Evolutionary conservation across 2,329 filamentous ascomycete species (phyloP), one percentile per base, ranked within the genome.

Genomic region (Sporothrix humicola): DNA sequence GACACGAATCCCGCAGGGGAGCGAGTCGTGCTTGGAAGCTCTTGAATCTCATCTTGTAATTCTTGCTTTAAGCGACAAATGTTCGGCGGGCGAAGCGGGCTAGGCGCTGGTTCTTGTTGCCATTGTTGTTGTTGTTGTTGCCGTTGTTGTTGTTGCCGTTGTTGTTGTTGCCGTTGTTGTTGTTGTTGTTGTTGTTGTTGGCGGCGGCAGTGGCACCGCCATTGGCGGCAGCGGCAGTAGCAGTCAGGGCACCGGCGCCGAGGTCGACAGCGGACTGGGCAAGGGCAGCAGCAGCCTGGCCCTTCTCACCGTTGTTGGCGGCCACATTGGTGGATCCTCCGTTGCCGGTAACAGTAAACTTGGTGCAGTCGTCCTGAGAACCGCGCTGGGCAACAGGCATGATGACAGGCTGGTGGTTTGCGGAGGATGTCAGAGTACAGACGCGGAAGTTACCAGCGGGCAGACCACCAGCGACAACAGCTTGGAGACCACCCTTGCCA

Each of bases 341-440:
- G 52, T 78, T 77, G 42, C 78, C 78, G 1, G 76, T 77, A 23
- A 84, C 83, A 3, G 80, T 81, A 74, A 85, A 84, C 76, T 83
- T 82, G 56, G 79, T 79, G 76, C 84, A 85, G 77, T 85, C 84
- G 74, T 85, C 83, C 76, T 85, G 84, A 50, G 83, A 78, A 71
- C 84, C 84, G 56, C 84, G 81, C 78, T 84, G 83, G 48, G 83
- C 83, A 44, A 85, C 81, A 9, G 82, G 82, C 82, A 84, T 84
- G 50, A 83, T 76, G 23, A 83, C 82, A n/a, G 82, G 82, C 74
- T 84, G 82, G 76, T 85, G 84, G 78, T 85, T 85, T 72, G 80
- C 79, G 20, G 83, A 78, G 31, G 81, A 80, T 42, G 79, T 82
- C 77, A 85, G 78, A 8, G 83, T 84, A 79, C 84, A 85, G 42